Conservation (phyloP, 805 yeast species). For the Candida michaelii region DNA sequence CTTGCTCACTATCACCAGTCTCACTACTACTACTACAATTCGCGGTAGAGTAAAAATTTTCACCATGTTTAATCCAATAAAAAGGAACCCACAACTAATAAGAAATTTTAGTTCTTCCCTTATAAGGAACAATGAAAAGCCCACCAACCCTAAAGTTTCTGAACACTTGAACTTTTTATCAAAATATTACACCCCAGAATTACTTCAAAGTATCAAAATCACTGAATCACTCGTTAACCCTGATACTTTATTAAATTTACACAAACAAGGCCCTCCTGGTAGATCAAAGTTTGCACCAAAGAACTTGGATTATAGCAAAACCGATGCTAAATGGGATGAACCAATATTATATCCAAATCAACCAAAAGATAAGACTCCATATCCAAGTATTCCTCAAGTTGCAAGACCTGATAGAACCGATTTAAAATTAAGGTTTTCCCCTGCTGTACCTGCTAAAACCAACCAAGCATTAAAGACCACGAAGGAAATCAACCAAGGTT, state of each 20-base stretch:
- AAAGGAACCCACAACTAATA: neutral
- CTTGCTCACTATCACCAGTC: no score
- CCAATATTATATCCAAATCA: constrained; percentile 51
- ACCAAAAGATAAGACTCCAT: constrained; percentile 49
- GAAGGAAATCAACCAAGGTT: constrained; percentile 48
- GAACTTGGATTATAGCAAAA: constrained; percentile 55
- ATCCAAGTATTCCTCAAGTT: constrained; percentile 56
- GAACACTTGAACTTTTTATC: constrained; percentile 57
- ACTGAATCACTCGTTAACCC: constrained; percentile 79
- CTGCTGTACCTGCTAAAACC: constrained; percentile 14
- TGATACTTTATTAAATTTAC: constrained; percentile 47
- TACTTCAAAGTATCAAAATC: constrained; percentile 75
- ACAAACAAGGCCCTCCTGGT: constrained; percentile 30
- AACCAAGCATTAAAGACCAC: constrained; percentile 17
- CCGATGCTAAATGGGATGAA: constrained; percentile 77
- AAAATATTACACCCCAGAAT: constrained; percentile 78
- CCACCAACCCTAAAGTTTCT: constrained; percentile 15
- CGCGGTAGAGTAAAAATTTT: constrained; percentile 6
- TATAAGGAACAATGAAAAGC: neutral
- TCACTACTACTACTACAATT: neutral
- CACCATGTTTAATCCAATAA: constrained; percentile 1
- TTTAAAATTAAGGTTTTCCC: constrained; percentile 36
- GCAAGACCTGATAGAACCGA: constrained; percentile 52
- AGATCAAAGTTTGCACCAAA: constrained; percentile 60
- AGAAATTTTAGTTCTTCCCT: constrained; percentile 3